Conservation (phyloP, 192 early-diverging fungal species). For the Chytriomyces sp. region DNA sequence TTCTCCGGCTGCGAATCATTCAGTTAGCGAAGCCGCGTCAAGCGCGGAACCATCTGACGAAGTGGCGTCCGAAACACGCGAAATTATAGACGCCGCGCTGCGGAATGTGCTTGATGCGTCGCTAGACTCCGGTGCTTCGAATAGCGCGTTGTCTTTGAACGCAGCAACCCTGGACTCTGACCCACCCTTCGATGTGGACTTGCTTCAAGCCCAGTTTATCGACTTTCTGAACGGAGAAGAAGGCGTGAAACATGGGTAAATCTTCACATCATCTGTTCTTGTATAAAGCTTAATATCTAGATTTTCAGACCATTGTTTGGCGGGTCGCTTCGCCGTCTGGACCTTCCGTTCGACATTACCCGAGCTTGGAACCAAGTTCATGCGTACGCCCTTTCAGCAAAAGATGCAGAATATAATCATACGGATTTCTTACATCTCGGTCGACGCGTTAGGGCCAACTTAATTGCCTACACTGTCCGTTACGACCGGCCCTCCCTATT, state of each 20-base stretch:
- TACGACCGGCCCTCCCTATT: constrained; percentile 5
- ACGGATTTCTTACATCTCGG: constrained; percentile 8
- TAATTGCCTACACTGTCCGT: background rate
- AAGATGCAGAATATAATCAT: background rate
- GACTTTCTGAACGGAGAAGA: constrained; percentile 28
- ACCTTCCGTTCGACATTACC: background rate
- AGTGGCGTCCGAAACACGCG: no score
- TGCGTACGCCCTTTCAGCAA: background rate
- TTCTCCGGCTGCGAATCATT: no score
- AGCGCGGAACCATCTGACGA: no score
- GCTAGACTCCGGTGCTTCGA: no score
- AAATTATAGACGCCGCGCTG: no score
- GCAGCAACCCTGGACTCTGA: no score
- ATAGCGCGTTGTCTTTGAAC: no score
- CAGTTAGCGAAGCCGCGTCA: no score
- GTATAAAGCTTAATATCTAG: background rate
- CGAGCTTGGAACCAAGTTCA: background rate
- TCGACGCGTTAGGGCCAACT: background rate
- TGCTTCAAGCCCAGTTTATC: constrained; percentile 2
- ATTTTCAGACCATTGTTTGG: background rate
- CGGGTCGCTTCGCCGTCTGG: background rate
- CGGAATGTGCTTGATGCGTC: no score
- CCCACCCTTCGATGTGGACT: constrained; percentile 9
- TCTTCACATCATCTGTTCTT: background rate
- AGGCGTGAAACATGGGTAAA: background rate